Evolutionary conservation across 305 asterid species (phyloP).

Genomic region (Caryopteris hybrid): DNA sequence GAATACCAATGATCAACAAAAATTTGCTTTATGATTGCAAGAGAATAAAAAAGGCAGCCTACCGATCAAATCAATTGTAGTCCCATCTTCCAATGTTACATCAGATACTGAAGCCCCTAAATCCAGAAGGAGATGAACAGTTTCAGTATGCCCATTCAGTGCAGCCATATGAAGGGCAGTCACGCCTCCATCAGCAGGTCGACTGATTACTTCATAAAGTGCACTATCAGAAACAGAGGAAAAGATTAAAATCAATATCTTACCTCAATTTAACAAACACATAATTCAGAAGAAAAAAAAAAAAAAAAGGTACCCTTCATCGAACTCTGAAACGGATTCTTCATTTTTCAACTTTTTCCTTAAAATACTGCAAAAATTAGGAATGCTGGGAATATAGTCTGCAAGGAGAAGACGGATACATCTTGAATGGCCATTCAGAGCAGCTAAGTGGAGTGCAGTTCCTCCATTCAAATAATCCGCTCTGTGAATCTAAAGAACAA

Average conservation of each 20-base stretch:
- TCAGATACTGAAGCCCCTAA: slow-evolving; percentile 71
- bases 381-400: slow-evolving; percentile 73
- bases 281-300: background rate
- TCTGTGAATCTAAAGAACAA: slow-evolving; percentile 55
- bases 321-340: slow-evolving; percentile 47
- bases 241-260: background rate
- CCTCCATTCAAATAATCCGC: slow-evolving; percentile 94
- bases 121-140: slow-evolving; percentile 72
- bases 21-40: background rate
- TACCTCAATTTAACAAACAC: background rate
- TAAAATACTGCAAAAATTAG: slow-evolving; percentile 53
- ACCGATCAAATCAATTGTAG: slow-evolving; percentile 87
- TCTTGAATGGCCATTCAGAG: slow-evolving; percentile 74
- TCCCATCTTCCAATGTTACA: slow-evolving; percentile 70
- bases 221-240: slow-evolving; percentile 35
- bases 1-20: background rate
- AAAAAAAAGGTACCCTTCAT: slow-evolving; percentile 40
- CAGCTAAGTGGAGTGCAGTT: slow-evolving; percentile 85
- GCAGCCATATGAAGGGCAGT: slow-evolving; percentile 94
- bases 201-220: slow-evolving; percentile 56
- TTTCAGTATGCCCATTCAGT: slow-evolving; percentile 71
- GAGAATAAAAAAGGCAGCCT: background rate
- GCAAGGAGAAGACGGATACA: slow-evolving; percentile 78
- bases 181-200: slow-evolving; percentile 87
- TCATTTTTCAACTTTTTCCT: slow-evolving; percentile 37